phyloP scores from a whole-genome alignment of 2,329 filamentous ascomycete species.

The Diatrype stigma region DNA sequence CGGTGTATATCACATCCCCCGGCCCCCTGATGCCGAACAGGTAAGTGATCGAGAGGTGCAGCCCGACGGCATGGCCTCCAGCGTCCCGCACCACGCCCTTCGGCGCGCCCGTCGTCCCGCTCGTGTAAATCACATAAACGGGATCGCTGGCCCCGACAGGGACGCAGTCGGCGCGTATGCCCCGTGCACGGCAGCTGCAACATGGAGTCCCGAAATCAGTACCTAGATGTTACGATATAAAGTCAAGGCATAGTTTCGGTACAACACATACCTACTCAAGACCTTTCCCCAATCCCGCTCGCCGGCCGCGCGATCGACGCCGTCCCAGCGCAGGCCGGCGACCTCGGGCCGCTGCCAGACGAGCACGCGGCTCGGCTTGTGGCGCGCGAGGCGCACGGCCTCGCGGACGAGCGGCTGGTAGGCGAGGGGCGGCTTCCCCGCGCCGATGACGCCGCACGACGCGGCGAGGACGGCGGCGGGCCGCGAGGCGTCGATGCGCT shows the following conservation, averaged over 20 bases:
- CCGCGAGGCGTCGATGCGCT: conserved; percentile 79
- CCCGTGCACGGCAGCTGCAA: conserved; percentile 63
- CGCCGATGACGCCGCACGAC: conserved; percentile 90
- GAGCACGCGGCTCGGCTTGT: conserved; percentile 70
- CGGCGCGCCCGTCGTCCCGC: conserved; percentile 66
- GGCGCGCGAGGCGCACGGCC: conserved; percentile 61
- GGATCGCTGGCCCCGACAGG: conserved; percentile 73
- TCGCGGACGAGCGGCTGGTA: conserved; percentile 75
- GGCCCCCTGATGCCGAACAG: conserved; percentile 79
- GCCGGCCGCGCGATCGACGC: conserved; percentile 59
- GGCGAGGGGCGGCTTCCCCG: conserved; percentile 70
- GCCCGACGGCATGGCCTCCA: conserved; percentile 80
- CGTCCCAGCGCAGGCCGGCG: conserved; percentile 71
- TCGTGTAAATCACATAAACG: conserved; percentile 81
- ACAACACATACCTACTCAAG: too few relatives aligned
- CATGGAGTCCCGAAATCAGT: too few relatives aligned
- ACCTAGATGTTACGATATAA: too few relatives aligned
- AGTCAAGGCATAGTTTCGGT: too few relatives aligned
- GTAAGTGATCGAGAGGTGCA: conserved; percentile 78
- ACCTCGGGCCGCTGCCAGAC: conserved; percentile 76
- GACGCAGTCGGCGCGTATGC: conserved; percentile 68
- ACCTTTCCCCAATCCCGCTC: conserved; percentile 78
- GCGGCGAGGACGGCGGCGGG: conserved; percentile 79
- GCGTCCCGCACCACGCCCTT: conserved; percentile 73
- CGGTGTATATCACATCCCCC: conserved; percentile 60